Evolutionary conservation across 2,329 filamentous ascomycete species (phyloP).

Genomic region (Eutypa lata): DNA sequence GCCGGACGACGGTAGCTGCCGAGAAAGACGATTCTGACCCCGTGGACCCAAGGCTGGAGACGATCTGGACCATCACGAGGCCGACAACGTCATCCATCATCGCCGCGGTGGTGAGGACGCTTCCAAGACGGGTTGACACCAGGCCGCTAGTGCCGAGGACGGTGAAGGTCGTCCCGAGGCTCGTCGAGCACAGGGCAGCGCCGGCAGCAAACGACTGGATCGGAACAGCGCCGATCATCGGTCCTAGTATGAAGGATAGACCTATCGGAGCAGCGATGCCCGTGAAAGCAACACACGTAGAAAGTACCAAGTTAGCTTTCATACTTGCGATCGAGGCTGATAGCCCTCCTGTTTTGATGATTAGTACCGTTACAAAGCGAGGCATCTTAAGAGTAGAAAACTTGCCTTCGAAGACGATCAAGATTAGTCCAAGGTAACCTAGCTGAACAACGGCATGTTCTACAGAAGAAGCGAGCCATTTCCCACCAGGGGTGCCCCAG

Average conservation of each 20-base stretch:
- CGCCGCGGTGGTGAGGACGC: conserved; percentile 68
- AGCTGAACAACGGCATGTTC: conserved; percentile 60
- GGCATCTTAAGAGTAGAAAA: conserved; percentile 13
- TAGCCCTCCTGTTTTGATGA: conserved; percentile 47
- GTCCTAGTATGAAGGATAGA: conserved; percentile 59
- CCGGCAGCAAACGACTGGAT: conserved; percentile 49
- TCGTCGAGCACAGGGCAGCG: conserved; percentile 30
- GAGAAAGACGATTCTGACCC: conserved; percentile 8
- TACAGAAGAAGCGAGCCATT: conserved; percentile 50
- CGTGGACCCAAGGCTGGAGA: conserved; percentile 57
- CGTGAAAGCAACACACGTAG: conserved; percentile 59
- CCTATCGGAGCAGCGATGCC: conserved; percentile 63
- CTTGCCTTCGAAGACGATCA: conserved; percentile 66
- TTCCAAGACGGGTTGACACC: conserved; percentile 44
- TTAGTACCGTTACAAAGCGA: neutral
- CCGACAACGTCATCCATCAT: conserved; percentile 82
- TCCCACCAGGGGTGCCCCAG: conserved; percentile 64
- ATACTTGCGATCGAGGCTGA: conserved; percentile 52
- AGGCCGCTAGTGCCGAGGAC: conserved; percentile 43
- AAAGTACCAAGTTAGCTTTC: conserved; percentile 58
- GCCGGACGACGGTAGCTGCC: conserved; percentile 39
- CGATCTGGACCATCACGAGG: conserved; percentile 73
- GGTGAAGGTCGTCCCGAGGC: conserved; percentile 51
- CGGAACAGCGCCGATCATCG: conserved; percentile 45
- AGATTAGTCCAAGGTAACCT: conserved; percentile 70